Percentiles rank a stretch among this genome's conserved stretches.
These are phyloP conservation scores for Hyaloraphidium curvatum DNA, from an alignment of 192 early-diverging fungal genomes.

Conservation along the genomic window DNA sequence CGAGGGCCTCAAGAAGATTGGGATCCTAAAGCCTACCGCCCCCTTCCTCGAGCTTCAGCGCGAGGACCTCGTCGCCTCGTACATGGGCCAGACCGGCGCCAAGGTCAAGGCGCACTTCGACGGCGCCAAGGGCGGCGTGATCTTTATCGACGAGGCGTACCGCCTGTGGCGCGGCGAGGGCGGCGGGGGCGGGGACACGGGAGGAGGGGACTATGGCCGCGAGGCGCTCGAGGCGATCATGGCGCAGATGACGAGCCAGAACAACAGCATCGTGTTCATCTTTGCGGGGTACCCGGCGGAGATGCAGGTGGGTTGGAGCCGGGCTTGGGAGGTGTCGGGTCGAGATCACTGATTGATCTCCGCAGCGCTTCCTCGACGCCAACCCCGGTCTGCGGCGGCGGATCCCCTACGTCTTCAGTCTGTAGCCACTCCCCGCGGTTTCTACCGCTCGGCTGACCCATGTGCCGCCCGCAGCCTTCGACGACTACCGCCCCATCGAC, in stretches of 20 bases:
- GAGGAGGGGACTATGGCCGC: background rate
- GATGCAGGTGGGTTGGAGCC: too few relatives aligned
- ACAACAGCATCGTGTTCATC: background rate
- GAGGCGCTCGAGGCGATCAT: background rate
- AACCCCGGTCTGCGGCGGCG: background rate
- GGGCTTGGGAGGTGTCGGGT: too few relatives aligned
- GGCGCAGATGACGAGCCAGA: background rate
- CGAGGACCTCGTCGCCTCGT: background rate
- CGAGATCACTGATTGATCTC: too few relatives aligned
- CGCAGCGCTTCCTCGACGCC: background rate
- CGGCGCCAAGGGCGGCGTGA: background rate
- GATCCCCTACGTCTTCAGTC: background rate
- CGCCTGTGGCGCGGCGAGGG: too few relatives aligned
- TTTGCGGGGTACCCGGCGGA: background rate
- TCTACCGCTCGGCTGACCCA: too few relatives aligned
- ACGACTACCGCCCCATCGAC: too few relatives aligned
- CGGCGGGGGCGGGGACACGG: too few relatives aligned
- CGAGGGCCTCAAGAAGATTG: too few relatives aligned
- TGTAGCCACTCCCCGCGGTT: too few relatives aligned
- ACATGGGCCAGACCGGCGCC: background rate
- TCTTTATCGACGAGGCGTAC: conserved; percentile 2
- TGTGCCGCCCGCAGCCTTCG: too few relatives aligned
- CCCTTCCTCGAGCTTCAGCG: background rate
- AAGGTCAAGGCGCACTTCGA: background rate
- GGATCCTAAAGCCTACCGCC: background rate